These are phyloP conservation scores for Pneumocystis sp. DNA, from an alignment of 1,139 yeast species.

Conservation along the genomic window DNA sequence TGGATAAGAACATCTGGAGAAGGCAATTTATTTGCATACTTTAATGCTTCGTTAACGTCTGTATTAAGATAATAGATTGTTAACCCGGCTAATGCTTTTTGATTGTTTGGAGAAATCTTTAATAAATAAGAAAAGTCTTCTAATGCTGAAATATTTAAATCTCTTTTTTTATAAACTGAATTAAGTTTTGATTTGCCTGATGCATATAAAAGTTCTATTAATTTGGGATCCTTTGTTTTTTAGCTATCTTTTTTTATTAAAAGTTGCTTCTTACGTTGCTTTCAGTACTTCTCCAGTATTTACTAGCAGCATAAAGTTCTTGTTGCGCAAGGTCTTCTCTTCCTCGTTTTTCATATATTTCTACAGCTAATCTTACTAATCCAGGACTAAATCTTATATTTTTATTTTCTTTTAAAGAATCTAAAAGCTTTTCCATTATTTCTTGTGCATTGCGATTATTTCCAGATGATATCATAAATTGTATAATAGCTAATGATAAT, in stretches of 20 bases:
- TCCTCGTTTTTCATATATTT: constrained; percentile 1
- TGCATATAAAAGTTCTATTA: neutral
- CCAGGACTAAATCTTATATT: constrained; percentile 2
- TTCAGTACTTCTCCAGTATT: constrained; percentile 1
- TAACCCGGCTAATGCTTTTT: constrained; percentile 12
- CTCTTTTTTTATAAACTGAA: constrained; percentile 14
- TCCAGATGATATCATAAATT: constrained; percentile 28
- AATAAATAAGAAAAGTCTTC: neutral
- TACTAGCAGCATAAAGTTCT: constrained; percentile 3
- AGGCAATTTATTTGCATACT: constrained; percentile 6
- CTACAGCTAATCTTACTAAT: constrained; percentile 6
- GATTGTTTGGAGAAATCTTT: constrained; percentile 10
- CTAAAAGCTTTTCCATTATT: constrained; percentile 20
- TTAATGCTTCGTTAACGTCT: constrained; percentile 10
- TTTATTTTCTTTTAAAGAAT: constrained; percentile 20
- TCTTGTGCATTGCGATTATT: constrained; percentile 34
- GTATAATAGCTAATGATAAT: constrained; percentile 28
- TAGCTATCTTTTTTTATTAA: constrained; percentile 16
- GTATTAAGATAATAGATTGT: constrained; percentile 16
- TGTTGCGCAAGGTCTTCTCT: neutral
- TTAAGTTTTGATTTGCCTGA: constrained; percentile 1
- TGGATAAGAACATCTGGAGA: constrained; percentile 22
- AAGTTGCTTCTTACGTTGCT: constrained; percentile 1
- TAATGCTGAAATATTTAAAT: neutral
- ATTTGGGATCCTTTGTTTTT: constrained; percentile 5